Conservation (phyloP, 148 eudicot species). For the Arbutus unedo region DNA sequence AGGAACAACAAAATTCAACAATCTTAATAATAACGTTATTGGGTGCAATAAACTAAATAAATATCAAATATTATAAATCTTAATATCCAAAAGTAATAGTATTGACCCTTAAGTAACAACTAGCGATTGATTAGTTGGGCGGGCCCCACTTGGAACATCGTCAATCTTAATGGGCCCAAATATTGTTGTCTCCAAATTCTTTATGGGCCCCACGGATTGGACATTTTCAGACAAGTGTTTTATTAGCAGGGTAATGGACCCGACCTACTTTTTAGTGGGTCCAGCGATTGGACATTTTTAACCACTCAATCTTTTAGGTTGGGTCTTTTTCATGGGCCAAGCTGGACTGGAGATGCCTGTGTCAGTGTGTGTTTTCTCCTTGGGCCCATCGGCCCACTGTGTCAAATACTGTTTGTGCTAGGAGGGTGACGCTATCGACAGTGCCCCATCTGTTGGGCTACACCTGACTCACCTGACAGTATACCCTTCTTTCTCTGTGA, state of each 20-base stretch:
- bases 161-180: background rate
- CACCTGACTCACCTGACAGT: background rate
- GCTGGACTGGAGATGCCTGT: conserved; percentile 24
- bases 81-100: no score
- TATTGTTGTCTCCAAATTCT: no score
- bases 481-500: background rate
- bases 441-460: background rate
- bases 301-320: conserved; percentile 20
- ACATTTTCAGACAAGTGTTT: conserved; percentile 2
- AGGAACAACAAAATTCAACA: no score
- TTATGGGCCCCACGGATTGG: background rate
- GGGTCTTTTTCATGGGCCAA: conserved; percentile 35
- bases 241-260: background rate
- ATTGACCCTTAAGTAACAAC: no score
- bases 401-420: background rate
- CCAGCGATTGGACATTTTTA: background rate
- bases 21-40: no score
- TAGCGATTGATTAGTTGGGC: background rate
- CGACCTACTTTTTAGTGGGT: conserved; percentile 4
- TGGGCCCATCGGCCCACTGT: conserved; percentile 12
- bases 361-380: conserved; percentile 13
- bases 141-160: background rate
- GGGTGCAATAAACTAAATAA: no score
- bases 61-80: no score
- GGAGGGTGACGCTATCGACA: background rate